These are phyloP conservation scores for Gossypium schwendimanii DNA, from an alignment of 441 rosid genomes.

Conservation along the genomic window DNA sequence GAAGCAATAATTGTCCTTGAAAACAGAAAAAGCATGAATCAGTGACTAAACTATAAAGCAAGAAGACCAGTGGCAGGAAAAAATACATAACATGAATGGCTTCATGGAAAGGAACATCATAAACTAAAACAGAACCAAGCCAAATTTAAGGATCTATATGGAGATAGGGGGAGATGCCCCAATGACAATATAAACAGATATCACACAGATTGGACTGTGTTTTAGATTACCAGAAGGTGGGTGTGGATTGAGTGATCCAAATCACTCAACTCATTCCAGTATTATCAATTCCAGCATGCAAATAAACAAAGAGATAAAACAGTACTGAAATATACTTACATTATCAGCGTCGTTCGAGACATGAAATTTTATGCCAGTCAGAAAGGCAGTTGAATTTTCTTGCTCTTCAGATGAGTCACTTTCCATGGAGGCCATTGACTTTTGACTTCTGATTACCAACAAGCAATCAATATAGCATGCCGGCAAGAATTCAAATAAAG, in stretches of 20 bases:
- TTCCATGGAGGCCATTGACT: constrained; percentile 35
- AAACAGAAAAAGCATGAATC: constrained; percentile 1
- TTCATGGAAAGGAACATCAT: background rate
- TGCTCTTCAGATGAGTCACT: constrained; percentile 32
- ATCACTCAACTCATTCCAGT: background rate
- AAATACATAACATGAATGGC: background rate
- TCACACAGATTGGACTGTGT: background rate
- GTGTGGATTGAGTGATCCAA: background rate
- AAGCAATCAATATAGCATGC: constrained; percentile 23
- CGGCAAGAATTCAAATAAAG: constrained; percentile 7
- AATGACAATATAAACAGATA: background rate
- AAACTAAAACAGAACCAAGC: background rate
- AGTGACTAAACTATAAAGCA: background rate
- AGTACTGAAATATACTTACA: constrained; percentile 29
- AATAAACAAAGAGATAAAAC: constrained; percentile 4
- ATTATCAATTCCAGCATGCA: background rate
- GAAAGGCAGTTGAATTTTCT: constrained; percentile 39
- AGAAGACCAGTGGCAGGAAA: background rate
- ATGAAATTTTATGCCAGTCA: constrained; percentile 47
- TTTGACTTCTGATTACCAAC: constrained; percentile 17
- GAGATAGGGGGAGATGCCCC: background rate
- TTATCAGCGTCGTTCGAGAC: constrained; percentile 49
- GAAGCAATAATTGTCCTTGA: background rate
- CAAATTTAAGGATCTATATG: background rate
- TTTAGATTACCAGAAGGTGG: background rate